Conservation (phyloP, 768 basidiomycete species). For the Mycena rosella region DNA sequence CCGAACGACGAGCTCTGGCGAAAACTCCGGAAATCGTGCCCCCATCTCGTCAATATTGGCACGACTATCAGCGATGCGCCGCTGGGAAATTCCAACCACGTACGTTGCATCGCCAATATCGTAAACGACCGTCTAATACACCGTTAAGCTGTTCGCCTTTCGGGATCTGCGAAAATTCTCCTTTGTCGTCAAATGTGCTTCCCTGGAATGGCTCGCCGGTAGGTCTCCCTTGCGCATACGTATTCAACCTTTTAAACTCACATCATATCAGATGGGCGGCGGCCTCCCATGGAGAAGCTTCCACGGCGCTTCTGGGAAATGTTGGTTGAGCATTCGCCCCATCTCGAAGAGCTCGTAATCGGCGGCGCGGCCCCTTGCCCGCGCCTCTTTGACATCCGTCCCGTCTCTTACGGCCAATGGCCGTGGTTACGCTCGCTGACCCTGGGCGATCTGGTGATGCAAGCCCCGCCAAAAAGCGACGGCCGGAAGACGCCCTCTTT, state of each 20-base stretch:
- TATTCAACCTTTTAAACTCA: not conserved
- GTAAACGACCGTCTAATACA: slow-evolving; percentile 21
- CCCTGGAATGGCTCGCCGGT: slow-evolving; percentile 53
- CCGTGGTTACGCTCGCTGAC: slow-evolving; percentile 49
- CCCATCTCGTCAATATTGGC: slow-evolving; percentile 48
- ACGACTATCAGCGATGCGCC: slow-evolving; percentile 51
- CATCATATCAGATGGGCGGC: slow-evolving; percentile 46
- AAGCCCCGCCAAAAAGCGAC: slow-evolving; percentile 39
- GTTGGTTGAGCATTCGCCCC: slow-evolving; percentile 54
- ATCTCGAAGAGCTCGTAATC: slow-evolving; percentile 53
- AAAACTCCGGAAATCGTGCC: slow-evolving; percentile 48
- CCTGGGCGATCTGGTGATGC: slow-evolving; percentile 50
- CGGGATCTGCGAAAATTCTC: slow-evolving; percentile 49
- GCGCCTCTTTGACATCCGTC: slow-evolving; percentile 53
- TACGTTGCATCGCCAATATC: slow-evolving; percentile 37
- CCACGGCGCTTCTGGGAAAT: slow-evolving; percentile 55
- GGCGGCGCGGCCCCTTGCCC: slow-evolving; percentile 53
- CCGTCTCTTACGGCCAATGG: slow-evolving; percentile 53
- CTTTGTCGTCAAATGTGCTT: slow-evolving; percentile 50
- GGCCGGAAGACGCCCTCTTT: slow-evolving; percentile 44
- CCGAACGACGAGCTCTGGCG: slow-evolving; percentile 51
- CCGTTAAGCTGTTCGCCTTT: slow-evolving; percentile 52
- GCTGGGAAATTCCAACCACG: slow-evolving; percentile 48
- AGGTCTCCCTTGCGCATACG: not conserved
- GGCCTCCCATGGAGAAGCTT: slow-evolving; percentile 51